A percentile compares a stretch with the other conserved stretches of the same genome.
Conservation (phyloP, 208 protist species). For the Borovskyia barvae region DNA sequence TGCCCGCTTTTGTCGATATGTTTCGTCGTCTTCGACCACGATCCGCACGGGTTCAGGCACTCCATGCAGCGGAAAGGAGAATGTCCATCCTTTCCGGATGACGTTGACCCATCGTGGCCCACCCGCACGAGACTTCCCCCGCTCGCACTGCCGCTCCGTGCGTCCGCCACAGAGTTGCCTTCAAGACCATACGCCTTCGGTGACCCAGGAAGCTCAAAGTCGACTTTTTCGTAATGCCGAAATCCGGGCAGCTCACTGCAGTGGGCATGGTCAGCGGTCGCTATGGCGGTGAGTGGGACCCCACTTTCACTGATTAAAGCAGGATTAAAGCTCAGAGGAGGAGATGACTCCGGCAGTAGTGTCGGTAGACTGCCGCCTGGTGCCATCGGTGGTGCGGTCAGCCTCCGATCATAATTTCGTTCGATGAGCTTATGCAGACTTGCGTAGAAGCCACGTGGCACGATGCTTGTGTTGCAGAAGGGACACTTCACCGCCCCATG, state of each 20-base stretch:
- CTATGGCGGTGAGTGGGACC: constrained; percentile 11
- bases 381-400: not conserved
- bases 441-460: constrained; percentile 30
- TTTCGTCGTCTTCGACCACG: constrained; percentile 67
- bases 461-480: constrained; percentile 33
- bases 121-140: not conserved
- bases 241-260: constrained; percentile 17
- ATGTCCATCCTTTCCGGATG: not conserved
- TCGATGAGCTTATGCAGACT: constrained; percentile 32
- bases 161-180: not conserved
- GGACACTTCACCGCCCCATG: constrained; percentile 36
- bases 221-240: constrained; percentile 18
- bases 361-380: not conserved
- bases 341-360: not conserved
- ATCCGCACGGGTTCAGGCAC: constrained; percentile 52
- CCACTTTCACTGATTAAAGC: not conserved
- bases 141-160: not conserved
- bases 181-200: constrained; percentile 18
- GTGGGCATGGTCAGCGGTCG: constrained; percentile 16
- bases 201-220: constrained; percentile 17
- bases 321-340: no score
- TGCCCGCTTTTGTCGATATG: constrained; percentile 60
- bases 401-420: constrained; percentile 6
- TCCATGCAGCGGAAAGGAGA: constrained; percentile 56
- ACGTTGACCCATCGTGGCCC: not conserved